phyloP scores from a whole-genome alignment of 768 basidiomycete species.

The Coprinellus aureogranulatus region DNA sequence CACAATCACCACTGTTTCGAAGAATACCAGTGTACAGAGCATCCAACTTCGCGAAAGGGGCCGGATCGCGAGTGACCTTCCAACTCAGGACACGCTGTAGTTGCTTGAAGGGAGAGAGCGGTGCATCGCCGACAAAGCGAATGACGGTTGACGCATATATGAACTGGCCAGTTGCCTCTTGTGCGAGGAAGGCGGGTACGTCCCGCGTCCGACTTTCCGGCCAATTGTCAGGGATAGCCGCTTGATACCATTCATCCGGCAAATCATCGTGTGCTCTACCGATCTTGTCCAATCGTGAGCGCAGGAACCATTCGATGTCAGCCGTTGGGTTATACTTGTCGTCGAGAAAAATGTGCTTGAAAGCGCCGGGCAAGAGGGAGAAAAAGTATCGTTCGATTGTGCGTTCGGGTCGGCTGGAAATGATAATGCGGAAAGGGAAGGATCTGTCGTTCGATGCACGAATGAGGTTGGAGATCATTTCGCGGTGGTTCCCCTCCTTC shows the following conservation, averaged over 20 bases:
- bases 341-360: not conserved
- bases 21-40: conserved; percentile 2
- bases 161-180: conserved; percentile 13
- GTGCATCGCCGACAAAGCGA: conserved; percentile 7
- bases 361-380: not conserved
- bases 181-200: not conserved
- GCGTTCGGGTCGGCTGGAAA: conserved; percentile 9
- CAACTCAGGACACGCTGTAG: conserved; percentile 1
- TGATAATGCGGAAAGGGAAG: conserved; percentile 3
- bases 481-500: not conserved
- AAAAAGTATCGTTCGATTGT: not conserved
- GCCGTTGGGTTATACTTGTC: not conserved
- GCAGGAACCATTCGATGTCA: conserved; percentile 1
- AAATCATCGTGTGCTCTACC: not conserved
- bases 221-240: not conserved
- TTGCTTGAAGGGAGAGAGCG: conserved; percentile 6
- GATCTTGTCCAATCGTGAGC: not conserved
- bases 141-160: conserved; percentile 15
- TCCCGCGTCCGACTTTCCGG: not conserved
- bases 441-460: not conserved
- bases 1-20: not conserved
- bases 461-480: conserved; percentile 5
- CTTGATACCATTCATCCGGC: too few species aligned
- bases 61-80: not conserved
- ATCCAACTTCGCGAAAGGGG: not conserved